phyloP scores from a whole-genome alignment of 345 rosid species.

The Cardiospermum halicacabum region DNA sequence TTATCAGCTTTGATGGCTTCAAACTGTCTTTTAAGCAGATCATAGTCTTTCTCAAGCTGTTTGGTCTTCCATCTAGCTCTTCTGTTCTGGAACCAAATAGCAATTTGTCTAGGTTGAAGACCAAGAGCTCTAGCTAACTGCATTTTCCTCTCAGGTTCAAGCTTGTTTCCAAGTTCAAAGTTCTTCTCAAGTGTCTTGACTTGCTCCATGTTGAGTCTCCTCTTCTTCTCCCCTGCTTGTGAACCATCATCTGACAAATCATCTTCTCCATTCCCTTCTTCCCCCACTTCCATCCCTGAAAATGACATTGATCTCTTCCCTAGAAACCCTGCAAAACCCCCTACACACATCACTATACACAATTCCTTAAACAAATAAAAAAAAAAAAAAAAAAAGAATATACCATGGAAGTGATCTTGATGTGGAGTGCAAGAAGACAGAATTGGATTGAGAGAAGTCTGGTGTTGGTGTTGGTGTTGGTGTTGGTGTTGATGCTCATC shows the following conservation, averaged over 20 bases:
- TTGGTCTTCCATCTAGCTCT: slow-evolving; percentile 98
- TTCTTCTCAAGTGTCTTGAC: slow-evolving; percentile 92
- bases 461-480: slow-evolving; percentile 52
- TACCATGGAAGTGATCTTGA: slow-evolving; percentile 89
- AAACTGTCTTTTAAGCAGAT: slow-evolving; percentile 70
- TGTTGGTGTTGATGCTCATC: slow-evolving; percentile 60
- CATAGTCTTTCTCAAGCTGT: slow-evolving; percentile 94
- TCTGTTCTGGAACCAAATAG: slow-evolving; percentile 97
- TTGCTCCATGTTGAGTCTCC: slow-evolving; percentile 90
- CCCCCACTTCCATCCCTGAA: slow-evolving; percentile 56
- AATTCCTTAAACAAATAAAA: background rate
- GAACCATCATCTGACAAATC: slow-evolving; percentile 93
- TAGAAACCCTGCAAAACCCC: slow-evolving; percentile 72
- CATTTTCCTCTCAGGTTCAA: slow-evolving; percentile 97
- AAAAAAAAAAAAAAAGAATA: background rate
- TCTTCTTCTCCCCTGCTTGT: slow-evolving; percentile 92
- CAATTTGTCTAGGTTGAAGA: slow-evolving; percentile 94
- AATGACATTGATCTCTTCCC: slow-evolving; percentile 79
- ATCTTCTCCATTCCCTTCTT: slow-evolving; percentile 63
- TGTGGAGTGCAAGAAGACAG: slow-evolving; percentile 66
- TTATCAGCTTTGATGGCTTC: slow-evolving; percentile 78
- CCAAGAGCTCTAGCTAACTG: slow-evolving; percentile 92
- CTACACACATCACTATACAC: slow-evolving; percentile 37
- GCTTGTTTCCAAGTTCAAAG: slow-evolving; percentile 94
- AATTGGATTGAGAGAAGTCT: slow-evolving; percentile 56